Conservation (phyloP, 2,329 filamentous ascomycete genomes). For the Xylariales sp. region DNA sequence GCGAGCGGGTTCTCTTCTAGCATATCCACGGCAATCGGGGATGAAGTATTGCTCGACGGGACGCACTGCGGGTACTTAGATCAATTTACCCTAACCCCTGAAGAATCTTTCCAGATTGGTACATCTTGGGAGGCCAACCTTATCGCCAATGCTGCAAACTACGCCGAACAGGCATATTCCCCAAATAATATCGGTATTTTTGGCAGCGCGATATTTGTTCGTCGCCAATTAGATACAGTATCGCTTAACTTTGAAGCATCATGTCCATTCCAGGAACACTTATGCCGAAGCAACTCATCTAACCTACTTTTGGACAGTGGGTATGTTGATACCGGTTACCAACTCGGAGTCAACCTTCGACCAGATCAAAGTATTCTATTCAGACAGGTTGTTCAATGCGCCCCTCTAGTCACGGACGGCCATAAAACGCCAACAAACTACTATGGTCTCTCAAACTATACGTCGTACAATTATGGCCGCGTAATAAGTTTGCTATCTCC, state of each 20-base stretch:
- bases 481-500: too few relatives aligned
- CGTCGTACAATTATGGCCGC: background rate
- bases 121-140: background rate
- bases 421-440: background rate
- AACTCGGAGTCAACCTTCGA: conserved; percentile 17
- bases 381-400: conserved; percentile 22
- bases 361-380: background rate
- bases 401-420: conserved; percentile 19
- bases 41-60: conserved; percentile 15
- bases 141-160: conserved; percentile 1
- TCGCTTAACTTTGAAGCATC: background rate
- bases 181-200: background rate
- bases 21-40: conserved; percentile 11
- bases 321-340: background rate
- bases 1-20: conserved; percentile 19
- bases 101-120: too few relatives aligned
- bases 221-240: background rate
- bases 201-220: background rate
- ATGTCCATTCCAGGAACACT: conserved; percentile 10
- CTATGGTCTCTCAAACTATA: background rate
- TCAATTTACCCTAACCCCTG: too few relatives aligned
- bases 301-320: conserved; percentile 23
- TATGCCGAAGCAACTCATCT: conserved; percentile 9
- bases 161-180: conserved; percentile 14
- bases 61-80: conserved; percentile 4